phyloP scores from a whole-genome alignment of 1,284 basidiomycete genomes.

The Sanghuangporus weigelae region DNA sequence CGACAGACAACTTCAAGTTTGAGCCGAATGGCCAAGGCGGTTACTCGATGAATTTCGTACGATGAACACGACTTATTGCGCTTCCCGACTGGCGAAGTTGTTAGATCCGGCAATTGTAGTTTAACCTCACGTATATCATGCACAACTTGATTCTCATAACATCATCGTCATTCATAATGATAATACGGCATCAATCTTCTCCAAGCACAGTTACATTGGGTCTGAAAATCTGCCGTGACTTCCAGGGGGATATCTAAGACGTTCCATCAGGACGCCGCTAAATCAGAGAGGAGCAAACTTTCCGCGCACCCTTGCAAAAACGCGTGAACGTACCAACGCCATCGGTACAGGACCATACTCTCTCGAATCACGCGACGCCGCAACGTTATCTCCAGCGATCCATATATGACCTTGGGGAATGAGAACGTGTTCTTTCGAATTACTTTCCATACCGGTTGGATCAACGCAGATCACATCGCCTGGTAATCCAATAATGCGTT shows the following conservation, averaged over 20 bases:
- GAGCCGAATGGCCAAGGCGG: conserved; percentile 89
- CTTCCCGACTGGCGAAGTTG: not conserved
- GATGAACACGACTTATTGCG: not conserved
- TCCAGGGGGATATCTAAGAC: conserved; percentile 49
- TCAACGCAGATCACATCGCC: conserved; percentile 90
- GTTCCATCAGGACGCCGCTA: conserved; percentile 17
- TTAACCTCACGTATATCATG: not conserved
- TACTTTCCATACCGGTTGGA: conserved; percentile 59
- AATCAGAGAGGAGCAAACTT: conserved; percentile 19
- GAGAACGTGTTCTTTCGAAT: conserved; percentile 63
- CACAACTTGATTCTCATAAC: not conserved
- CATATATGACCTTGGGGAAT: conserved; percentile 87
- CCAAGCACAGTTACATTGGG: not conserved
- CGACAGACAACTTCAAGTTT: conserved; percentile 94
- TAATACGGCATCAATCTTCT: not conserved
- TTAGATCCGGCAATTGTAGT: not conserved
- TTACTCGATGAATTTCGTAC: conserved; percentile 85
- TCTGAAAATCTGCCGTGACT: conserved; percentile 40
- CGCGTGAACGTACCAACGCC: conserved; percentile 72
- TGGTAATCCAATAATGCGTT: conserved; percentile 86
- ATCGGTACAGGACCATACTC: conserved; percentile 90
- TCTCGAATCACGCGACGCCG: conserved; percentile 82
- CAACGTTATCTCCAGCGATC: conserved; percentile 88
- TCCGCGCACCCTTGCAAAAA: conserved; percentile 62
- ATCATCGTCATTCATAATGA: not conserved